Evolutionary conservation across 108 stramenopile species (phyloP).

Genomic region (Cyclotella baltica): DNA sequence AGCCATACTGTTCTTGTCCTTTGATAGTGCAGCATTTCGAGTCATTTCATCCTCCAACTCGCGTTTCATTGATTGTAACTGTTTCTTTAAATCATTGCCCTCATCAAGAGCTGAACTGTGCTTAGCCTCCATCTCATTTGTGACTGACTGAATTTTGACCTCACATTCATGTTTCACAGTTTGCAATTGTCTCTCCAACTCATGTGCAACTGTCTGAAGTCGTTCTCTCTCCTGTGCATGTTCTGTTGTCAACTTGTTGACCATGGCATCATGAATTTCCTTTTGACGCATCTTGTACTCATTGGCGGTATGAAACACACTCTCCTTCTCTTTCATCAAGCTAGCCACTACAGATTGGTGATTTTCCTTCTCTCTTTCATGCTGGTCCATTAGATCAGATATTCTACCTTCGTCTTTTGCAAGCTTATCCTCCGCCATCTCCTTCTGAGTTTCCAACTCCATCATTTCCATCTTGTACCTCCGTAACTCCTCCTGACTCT

Average conservation of each 20-base stretch:
- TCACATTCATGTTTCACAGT: no score
- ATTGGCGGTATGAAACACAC: not conserved
- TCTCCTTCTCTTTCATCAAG: conserved; percentile 12
- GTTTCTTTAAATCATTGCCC: not conserved
- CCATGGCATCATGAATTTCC: not conserved
- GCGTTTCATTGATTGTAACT: not conserved
- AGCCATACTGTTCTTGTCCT: conserved; percentile 14
- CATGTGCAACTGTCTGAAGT: not conserved
- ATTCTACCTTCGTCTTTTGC: no score
- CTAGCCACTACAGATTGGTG: conserved; percentile 1
- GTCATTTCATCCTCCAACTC: conserved; percentile 15
- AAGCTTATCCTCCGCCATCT: not conserved
- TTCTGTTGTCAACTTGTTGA: not conserved
- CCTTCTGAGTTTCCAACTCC: not conserved
- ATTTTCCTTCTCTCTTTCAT: conserved; percentile 1
- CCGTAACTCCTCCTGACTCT: not conserved
- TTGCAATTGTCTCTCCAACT: not conserved
- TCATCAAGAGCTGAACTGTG: not conserved
- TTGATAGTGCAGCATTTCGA: not conserved
- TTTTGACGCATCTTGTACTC: not conserved
- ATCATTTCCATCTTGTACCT: not conserved
- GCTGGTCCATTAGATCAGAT: conserved; percentile 2
- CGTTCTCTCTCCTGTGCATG: not conserved
- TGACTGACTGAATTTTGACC: not conserved
- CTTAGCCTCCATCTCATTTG: not conserved